Conservation (phyloP, 2,329 filamentous ascomycete genomes). For the Colletotrichum costaricense region DNA sequence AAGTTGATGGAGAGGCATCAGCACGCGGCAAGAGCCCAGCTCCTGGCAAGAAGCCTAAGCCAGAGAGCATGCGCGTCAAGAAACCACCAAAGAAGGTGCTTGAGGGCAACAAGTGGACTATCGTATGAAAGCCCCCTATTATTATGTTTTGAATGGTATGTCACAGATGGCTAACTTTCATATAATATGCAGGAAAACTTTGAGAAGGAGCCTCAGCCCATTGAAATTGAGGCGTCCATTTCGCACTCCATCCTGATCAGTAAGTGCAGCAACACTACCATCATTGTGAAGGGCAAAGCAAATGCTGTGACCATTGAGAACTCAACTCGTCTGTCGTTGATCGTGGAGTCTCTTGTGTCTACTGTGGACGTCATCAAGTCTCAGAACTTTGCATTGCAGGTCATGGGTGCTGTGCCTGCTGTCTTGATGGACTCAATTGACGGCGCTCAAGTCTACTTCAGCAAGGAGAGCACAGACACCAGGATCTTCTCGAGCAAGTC, state of each 20-base stretch:
- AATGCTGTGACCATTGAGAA: slow-evolving; percentile 98
- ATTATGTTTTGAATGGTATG: not conserved
- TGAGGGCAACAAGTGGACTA: slow-evolving; percentile 92
- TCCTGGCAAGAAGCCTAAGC: slow-evolving; percentile 88
- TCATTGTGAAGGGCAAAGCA: slow-evolving; percentile 91
- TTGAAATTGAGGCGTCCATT: slow-evolving; percentile 85
- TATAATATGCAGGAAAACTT: slow-evolving; percentile 78
- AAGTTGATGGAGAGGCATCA: slow-evolving; percentile 69
- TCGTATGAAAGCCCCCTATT: slow-evolving; percentile 63
- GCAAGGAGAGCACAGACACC: slow-evolving; percentile 79
- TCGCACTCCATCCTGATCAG: slow-evolving; percentile 92
- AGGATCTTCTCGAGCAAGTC: slow-evolving; percentile 94
- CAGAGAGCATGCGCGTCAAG: slow-evolving; percentile 85
- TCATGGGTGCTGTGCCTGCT: slow-evolving; percentile 86
- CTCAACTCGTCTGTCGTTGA: slow-evolving; percentile 82
- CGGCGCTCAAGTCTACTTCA: slow-evolving; percentile 87
- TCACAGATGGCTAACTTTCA: not conserved
- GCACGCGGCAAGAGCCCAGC: slow-evolving; percentile 84
- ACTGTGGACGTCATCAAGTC: slow-evolving; percentile 96
- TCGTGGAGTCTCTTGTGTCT: slow-evolving; percentile 90
- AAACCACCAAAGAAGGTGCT: slow-evolving; percentile 84
- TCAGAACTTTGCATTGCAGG: slow-evolving; percentile 92
- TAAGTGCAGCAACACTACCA: slow-evolving; percentile 89
- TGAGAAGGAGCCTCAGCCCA: slow-evolving; percentile 77
- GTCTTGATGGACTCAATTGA: slow-evolving; percentile 94